Evolutionary conservation across 2,329 filamentous ascomycete species (phyloP).

Genomic region (Exophiala dermatitidis): DNA sequence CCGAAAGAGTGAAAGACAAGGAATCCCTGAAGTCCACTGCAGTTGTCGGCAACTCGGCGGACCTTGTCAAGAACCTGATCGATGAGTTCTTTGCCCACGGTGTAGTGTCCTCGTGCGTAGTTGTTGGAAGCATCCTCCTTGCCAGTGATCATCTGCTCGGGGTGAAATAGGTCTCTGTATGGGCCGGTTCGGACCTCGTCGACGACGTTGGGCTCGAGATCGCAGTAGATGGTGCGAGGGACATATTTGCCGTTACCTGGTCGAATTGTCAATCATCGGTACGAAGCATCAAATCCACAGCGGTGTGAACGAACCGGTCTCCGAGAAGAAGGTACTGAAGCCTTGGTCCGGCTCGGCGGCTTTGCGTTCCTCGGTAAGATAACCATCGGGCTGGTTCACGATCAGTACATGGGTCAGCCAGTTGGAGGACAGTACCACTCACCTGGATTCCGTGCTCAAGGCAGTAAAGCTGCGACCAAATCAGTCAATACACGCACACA

Average conservation of each 20-base stretch:
- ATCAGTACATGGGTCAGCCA: conserved; percentile 21
- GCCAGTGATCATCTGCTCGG: conserved; percentile 98
- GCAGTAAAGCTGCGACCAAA: conserved; percentile 77
- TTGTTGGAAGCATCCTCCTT: conserved; percentile 99
- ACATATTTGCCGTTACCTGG: conserved; percentile 97
- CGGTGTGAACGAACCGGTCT: conserved; percentile 67
- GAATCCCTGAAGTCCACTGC: conserved; percentile 96
- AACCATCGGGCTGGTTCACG: conserved; percentile 77
- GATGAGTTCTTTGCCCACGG: conserved; percentile 98
- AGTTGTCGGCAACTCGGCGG: conserved; percentile 94
- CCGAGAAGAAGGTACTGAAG: conserved; percentile 99
- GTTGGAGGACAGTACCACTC: conserved; percentile 37
- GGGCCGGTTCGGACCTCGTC: conserved; percentile 97
- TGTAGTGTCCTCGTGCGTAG: conserved; percentile 99
- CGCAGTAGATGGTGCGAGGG: conserved; percentile 93
- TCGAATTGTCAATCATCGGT: conserved; percentile 5
- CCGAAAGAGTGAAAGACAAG: conserved; percentile 99
- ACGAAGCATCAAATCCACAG: conserved; percentile 8
- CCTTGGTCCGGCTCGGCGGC: conserved; percentile 85
- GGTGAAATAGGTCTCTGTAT: conserved; percentile 96
- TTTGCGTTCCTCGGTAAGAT: conserved; percentile 97
- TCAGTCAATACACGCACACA: conserved; percentile 29
- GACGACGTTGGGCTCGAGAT: conserved; percentile 99
- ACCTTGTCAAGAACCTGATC: conserved; percentile 97
- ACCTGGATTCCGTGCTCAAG: conserved; percentile 99